Conservation (phyloP, 768 basidiomycete species). For the Rhodocollybia butyracea region DNA sequence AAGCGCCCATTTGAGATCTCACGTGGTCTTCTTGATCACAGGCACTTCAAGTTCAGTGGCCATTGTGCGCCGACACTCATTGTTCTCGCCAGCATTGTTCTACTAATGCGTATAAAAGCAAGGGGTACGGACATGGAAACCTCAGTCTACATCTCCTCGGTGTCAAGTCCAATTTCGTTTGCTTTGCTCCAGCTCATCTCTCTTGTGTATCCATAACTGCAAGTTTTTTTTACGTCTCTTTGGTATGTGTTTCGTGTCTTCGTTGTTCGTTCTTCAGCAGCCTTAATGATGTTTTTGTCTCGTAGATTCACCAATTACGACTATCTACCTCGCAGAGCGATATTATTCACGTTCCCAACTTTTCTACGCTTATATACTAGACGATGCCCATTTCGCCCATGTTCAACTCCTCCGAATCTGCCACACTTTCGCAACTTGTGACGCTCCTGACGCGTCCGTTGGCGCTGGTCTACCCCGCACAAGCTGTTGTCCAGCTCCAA, state of each 20-base stretch:
- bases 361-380: background rate
- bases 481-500: background rate
- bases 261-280: background rate
- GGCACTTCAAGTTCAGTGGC: too few species aligned
- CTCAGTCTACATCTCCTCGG: too few species aligned
- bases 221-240: background rate
- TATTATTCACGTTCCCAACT: background rate
- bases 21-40: too few species aligned
- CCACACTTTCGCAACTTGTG: background rate
- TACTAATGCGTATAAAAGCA: background rate
- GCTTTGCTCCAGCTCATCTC: background rate
- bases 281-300: background rate
- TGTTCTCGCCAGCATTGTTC: background rate
- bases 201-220: background rate
- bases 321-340: conserved; percentile 1
- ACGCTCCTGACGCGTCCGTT: background rate
- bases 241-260: background rate
- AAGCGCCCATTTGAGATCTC: too few species aligned
- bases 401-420: background rate
- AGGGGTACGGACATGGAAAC: too few species aligned
- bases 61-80: too few species aligned
- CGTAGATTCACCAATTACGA: background rate
- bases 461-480: background rate
- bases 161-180: background rate
- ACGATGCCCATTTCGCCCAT: conserved; percentile 1